Evolutionary conservation across 352 stramenopile genomes (phyloP), one percentile per base, ranked within the genome.

Genomic region (Thalassiosira sp.): DNA sequence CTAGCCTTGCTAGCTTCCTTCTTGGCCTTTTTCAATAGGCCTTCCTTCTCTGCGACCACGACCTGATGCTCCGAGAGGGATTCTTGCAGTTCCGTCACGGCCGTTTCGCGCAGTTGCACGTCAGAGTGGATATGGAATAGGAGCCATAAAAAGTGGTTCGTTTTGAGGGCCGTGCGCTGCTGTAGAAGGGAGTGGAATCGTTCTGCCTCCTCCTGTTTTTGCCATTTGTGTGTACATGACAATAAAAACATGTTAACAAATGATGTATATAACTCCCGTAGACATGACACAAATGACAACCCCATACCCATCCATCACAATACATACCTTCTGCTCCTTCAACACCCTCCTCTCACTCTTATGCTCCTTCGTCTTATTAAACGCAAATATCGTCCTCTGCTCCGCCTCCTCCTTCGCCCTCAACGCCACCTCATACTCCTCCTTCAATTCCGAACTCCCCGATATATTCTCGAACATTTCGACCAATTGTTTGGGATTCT

Each of bases 381-480:
- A 98, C 8, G 92, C 94, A 81, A 98, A 97, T 52, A 98, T 95
- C 0, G 93, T 95, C 46, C 93, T 91, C 60, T 96, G 94, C 73
- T 98, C 95, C 0, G 96, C 94, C 40, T 93, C 85, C 68, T 98
- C 95, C 77, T 98, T 98, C 7, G 89, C 89, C 60, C 96, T 79
- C 20, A 97, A 72, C 18, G 72, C 73, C 24, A 78, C 72, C 28
- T 94, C 88, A 76, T 95, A 95, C 25, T 85, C 89, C 81, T 93
- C 66, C 40, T 85, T 85, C 27, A 89, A 81, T 53, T 98, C 94
- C 16, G 94, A 88, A 7, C 94, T 98, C 16, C 91, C 92, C 20
- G 93, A 97, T 25, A 99, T 97, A 78, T 98, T 93, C 84, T 99
- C 97, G 69, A 99, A 97, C 3, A 98, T 87, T 79, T 97, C 95